Evolutionary conservation across 805 yeast genomes (phyloP), one percentile per base, ranked within the genome.

Genomic region (Candida odintsovae): DNA sequence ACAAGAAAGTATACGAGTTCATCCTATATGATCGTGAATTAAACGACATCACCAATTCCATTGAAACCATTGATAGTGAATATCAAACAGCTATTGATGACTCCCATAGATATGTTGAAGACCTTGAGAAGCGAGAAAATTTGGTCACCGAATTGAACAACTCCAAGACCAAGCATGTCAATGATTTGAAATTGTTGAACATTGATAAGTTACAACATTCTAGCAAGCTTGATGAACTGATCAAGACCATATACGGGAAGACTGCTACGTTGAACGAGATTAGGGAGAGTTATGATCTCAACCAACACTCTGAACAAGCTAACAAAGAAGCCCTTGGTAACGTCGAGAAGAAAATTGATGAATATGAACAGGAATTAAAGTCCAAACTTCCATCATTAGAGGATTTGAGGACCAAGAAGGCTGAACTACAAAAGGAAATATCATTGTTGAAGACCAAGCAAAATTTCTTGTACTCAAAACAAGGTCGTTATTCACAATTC

Each of bases 21-120:
- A 80, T 84, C 29, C 65, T 90, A 10, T 81, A 80, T 58, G 94
- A 86, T 58, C 75, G 92, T 43, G 98, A 94, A 62, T 65, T 86
- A 45, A 72, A 70, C 40, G 83, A 79, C 37, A 67, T 88, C 22
- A 77, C 76, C 25, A 73, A 73, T 19, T 76, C 78, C 40, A 77
- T 86, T 26, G 90, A 81, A 44, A 67, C 63, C 15, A 67, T 85
- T 38, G 92, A 86, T 42, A 70, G 69, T 21, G 77, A 76, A 18
- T 82, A 86, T 53, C 70, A 73, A 21, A 64, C 67, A 10, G 65
- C 77, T 5, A 63, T 82, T 19, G 70, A 72, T 20, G 73, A 74
- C n/a, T 77, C 86, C 1, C 77, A 78, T 33, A 63, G 66, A 13
- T 77, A 78, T 46, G 71, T 83, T 26, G 66, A 70, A 29, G 78